phyloP scores from a whole-genome alignment of 202 grass and related monocot genomes.

The Sporobolus alterniflorus region DNA sequence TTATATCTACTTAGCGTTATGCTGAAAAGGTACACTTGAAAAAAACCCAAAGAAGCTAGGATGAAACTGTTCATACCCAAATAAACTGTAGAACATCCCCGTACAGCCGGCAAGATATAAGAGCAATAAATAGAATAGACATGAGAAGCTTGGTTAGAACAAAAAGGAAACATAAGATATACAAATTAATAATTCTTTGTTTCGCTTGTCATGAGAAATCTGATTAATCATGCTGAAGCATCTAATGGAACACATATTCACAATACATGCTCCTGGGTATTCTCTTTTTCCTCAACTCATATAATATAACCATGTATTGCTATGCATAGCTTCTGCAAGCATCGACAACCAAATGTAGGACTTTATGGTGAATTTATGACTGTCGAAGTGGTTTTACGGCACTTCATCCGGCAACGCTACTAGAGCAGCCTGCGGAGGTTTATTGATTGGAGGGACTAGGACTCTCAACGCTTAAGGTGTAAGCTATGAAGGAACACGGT shows the following conservation, averaged over 20 bases:
- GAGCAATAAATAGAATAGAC: constrained; percentile 35
- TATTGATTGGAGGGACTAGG: no score
- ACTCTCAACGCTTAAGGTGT: no score
- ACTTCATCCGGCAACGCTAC: no score
- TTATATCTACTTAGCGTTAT: background rate
- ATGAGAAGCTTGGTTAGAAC: constrained; percentile 29
- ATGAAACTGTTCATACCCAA: constrained; percentile 60
- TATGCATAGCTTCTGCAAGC: background rate
- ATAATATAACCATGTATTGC: background rate
- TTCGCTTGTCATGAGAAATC: background rate
- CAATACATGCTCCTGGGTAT: background rate
- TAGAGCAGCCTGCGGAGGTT: no score
- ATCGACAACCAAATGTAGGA: background rate
- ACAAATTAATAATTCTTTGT: background rate
- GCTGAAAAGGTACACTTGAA: background rate
- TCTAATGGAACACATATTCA: constrained; percentile 1
- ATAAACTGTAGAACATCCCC: constrained; percentile 70
- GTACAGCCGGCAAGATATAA: constrained; percentile 16
- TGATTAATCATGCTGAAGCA: background rate
- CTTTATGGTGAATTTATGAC: background rate
- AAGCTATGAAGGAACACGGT: no score
- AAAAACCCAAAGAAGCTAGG: background rate
- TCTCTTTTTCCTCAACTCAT: no score
- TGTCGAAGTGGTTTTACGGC: no score
- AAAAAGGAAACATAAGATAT: background rate